Percentiles rank a stretch among this genome's conserved stretches.
Evolutionary conservation across 2,329 filamentous ascomycete genomes (phyloP).

Genomic region (Verticillium isaacii): DNA sequence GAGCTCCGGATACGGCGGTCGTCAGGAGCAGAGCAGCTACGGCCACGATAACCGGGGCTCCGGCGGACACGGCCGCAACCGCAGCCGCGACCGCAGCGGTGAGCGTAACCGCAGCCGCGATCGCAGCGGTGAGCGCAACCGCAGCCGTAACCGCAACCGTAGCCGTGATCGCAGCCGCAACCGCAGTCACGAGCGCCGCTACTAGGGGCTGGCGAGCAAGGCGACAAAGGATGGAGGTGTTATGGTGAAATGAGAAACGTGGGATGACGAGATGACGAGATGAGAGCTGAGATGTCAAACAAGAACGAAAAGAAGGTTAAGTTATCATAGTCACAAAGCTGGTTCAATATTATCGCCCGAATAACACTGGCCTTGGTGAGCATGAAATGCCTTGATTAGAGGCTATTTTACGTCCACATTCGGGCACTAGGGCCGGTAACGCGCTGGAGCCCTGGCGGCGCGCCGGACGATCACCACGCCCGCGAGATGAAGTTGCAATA

Average conservation of each 20-base stretch:
- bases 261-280: slow-evolving; percentile 15
- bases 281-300: slow-evolving; percentile 10
- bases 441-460: neutral
- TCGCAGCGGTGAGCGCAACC: neutral
- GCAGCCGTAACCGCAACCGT: neutral
- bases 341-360: neutral
- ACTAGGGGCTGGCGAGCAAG: neutral
- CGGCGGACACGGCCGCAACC: neutral
- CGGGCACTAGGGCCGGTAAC: neutral
- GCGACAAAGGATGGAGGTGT: neutral
- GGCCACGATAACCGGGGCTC: neutral
- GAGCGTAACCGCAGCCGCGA: neutral
- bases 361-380: neutral
- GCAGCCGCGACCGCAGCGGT: neutral
- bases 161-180: neutral
- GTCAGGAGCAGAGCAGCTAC: slow-evolving; percentile 18
- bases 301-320: slow-evolving; percentile 19
- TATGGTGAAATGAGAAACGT: slow-evolving; percentile 14
- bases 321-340: neutral
- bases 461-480: neutral
- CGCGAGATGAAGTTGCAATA: neutral
- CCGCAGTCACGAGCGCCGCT: neutral
- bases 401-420: neutral
- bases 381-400: neutral
- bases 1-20: slow-evolving; percentile 8